Conservation (phyloP, 768 basidiomycete genomes). For the Artomyces pyxidatus region DNA sequence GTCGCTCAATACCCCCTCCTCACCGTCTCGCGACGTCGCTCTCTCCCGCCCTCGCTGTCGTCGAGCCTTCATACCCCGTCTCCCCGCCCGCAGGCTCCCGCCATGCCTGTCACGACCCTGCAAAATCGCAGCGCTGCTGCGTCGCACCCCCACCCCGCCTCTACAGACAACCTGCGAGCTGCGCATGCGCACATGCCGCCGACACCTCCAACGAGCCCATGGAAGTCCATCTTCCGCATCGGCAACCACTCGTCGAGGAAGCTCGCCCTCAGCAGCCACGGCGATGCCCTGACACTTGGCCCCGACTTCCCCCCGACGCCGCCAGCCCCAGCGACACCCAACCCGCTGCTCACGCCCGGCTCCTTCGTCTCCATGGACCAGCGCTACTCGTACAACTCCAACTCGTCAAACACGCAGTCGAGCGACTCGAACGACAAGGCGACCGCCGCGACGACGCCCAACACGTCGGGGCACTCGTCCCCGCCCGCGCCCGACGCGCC, state of each 20-base stretch:
- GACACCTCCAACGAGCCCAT: conserved; percentile 26
- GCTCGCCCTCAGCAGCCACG: conserved; percentile 26
- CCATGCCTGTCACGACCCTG: conserved; percentile 1
- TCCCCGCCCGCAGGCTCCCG: neutral
- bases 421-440: conserved; percentile 54
- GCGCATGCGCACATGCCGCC: conserved; percentile 9
- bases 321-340: conserved; percentile 35
- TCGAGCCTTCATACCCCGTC: neutral
- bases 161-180: conserved; percentile 13
- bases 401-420: conserved; percentile 70
- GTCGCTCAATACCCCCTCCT: too few relatives aligned
- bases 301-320: conserved; percentile 31
- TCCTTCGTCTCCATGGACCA: conserved; percentile 48
- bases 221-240: conserved; percentile 74
- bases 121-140: conserved; percentile 8
- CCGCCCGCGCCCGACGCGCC: conserved; percentile 15
- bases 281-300: conserved; percentile 46
- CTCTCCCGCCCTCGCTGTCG: neutral
- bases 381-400: conserved; percentile 73
- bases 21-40: neutral
- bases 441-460: conserved; percentile 14
- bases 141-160: conserved; percentile 16
- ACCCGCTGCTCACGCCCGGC: conserved; percentile 44
- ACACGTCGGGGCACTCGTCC: conserved; percentile 15
- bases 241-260: conserved; percentile 59